Evolutionary conservation across 768 basidiomycete genomes (phyloP).

Genomic region (Suillus paluster): DNA sequence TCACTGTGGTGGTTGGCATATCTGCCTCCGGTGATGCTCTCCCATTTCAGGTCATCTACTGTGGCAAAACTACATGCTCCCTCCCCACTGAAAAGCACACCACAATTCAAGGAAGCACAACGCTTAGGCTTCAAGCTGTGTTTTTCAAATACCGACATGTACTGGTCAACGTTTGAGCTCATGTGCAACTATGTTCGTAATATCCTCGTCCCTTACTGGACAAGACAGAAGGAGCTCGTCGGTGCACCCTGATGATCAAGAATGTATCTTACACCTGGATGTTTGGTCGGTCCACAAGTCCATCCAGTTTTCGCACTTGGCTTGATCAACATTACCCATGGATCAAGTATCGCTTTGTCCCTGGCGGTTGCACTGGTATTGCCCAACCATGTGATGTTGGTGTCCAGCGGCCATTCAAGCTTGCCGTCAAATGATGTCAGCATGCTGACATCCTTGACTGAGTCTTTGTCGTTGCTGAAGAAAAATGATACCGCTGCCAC

Average conservation of each 20-base stretch:
- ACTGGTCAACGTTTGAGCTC: not conserved
- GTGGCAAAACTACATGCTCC: constrained; percentile 20
- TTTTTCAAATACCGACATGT: constrained; percentile 18
- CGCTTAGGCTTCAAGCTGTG: constrained; percentile 21
- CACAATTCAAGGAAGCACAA: constrained; percentile 12
- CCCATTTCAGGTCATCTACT: constrained; percentile 35
- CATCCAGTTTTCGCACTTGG: not conserved
- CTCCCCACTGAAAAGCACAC: constrained; percentile 17
- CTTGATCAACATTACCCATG: not conserved
- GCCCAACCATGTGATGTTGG: constrained; percentile 2
- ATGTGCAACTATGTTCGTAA: not conserved
- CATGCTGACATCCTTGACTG: not conserved
- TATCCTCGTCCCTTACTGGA: not conserved
- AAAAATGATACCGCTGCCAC: not conserved
- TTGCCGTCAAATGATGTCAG: constrained; percentile 1
- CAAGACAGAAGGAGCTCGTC: not conserved
- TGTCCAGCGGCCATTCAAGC: not conserved
- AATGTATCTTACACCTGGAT: not conserved
- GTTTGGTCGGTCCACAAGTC: not conserved
- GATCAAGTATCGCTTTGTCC: constrained; percentile 1
- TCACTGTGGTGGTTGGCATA: constrained; percentile 29
- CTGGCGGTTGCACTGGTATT: constrained; percentile 2
- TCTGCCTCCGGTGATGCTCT: constrained; percentile 30
- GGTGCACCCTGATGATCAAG: not conserved
- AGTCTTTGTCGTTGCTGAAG: not conserved